A percentile compares a stretch with the other conserved stretches of the same genome.
Evolutionary conservation across 345 rosid species (phyloP).

Genomic region (Reutealis trisperma): DNA sequence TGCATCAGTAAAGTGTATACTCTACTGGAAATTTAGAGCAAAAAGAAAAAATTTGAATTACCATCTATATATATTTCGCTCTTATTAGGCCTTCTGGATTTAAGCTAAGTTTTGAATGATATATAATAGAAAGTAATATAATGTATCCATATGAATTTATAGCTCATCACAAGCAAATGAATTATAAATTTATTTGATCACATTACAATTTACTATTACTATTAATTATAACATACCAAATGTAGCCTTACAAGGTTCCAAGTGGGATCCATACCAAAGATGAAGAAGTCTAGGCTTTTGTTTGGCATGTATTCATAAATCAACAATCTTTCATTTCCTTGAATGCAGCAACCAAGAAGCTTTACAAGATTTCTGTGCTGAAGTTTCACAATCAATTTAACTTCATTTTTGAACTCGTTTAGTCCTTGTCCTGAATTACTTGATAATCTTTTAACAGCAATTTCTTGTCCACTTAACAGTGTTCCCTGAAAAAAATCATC

Average conservation of each 20-base stretch:
- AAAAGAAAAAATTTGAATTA: too few relatives aligned
- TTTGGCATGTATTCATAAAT: slow-evolving; percentile 41
- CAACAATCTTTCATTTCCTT: slow-evolving; percentile 35
- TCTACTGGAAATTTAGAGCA: too few relatives aligned
- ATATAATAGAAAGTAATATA: too few relatives aligned
- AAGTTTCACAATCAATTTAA: neutral
- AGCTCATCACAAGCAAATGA: too few relatives aligned
- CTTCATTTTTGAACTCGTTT: slow-evolving; percentile 18
- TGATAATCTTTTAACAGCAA: slow-evolving; percentile 24
- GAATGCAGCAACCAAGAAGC: slow-evolving; percentile 37
- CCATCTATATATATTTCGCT: too few relatives aligned
- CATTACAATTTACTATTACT: too few relatives aligned
- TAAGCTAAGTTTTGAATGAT: too few relatives aligned
- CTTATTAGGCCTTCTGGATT: too few relatives aligned
- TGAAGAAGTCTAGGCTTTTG: slow-evolving; percentile 35
- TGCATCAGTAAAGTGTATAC: too few relatives aligned
- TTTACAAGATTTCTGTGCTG: slow-evolving; percentile 18
- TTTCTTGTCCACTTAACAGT: slow-evolving; percentile 14
- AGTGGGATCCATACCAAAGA: slow-evolving; percentile 20
- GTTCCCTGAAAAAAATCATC: neutral
- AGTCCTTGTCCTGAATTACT: slow-evolving; percentile 18
- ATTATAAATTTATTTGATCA: neutral
- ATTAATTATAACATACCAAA: too few relatives aligned
- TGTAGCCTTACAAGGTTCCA: too few relatives aligned
- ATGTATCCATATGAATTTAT: neutral